Evolutionary conservation across 441 rosid genomes (phyloP).

Genomic region (Macaranga tanarius): DNA sequence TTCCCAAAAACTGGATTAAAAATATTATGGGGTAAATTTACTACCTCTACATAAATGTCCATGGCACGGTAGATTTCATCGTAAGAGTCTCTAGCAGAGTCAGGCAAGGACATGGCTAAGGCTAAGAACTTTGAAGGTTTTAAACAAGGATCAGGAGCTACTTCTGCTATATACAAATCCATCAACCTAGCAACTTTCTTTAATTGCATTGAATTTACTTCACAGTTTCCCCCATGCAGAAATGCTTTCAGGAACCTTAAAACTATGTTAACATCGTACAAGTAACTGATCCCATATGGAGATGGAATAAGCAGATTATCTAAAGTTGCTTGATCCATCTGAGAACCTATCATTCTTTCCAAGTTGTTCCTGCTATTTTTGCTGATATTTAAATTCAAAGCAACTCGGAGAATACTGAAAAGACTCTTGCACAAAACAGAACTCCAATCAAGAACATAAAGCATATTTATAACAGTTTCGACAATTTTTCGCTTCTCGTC

Average conservation of each 20-base stretch:
- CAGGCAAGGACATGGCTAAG: constrained; percentile 56
- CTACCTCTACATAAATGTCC: constrained; percentile 79
- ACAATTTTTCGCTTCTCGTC: constrained; percentile 50
- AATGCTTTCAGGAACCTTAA: constrained; percentile 61
- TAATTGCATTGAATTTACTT: constrained; percentile 27
- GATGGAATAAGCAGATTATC: constrained; percentile 79
- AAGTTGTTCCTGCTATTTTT: constrained; percentile 52
- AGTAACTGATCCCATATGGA: constrained; percentile 43
- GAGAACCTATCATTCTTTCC: constrained; percentile 76
- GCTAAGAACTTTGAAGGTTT: constrained; percentile 65
- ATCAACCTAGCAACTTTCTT: constrained; percentile 63
- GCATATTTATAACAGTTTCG: constrained; percentile 49
- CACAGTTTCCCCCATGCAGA: constrained; percentile 36
- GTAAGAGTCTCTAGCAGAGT: constrained; percentile 58
- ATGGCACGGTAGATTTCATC: constrained; percentile 59
- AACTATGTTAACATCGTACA: constrained; percentile 71
- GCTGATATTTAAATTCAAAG: constrained; percentile 44
- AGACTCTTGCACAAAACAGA: constrained; percentile 64
- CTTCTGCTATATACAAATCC: constrained; percentile 73
- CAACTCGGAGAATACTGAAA: constrained; percentile 54
- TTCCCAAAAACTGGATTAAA: not conserved
- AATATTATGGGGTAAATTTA: constrained; percentile 8
- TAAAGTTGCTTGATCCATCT: constrained; percentile 68
- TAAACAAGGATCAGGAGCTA: constrained; percentile 80
- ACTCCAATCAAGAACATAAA: constrained; percentile 47